Base-by-base conservation (phyloP, 371 early-diverging fungal genomes). In the Apophysomyces elegans region DNA sequence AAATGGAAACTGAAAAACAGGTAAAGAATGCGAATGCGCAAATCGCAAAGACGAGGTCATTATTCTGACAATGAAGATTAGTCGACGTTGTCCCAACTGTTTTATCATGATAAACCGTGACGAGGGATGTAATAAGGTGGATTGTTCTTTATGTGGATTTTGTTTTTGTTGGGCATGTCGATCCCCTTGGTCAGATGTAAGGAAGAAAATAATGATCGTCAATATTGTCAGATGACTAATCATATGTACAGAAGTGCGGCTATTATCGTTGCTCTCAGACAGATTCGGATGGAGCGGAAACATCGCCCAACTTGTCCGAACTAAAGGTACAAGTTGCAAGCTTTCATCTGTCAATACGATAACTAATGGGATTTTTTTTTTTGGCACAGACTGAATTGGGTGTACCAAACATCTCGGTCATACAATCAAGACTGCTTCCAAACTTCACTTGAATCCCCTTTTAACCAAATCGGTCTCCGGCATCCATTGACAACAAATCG, bases 61-160 rank as follows among this genome's bases (percentile, higher is more conserved):
- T 18, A 3, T 47, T 26, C 32, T 26, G 2, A 26, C 32, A 47
- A n/a, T 7, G 21, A 18, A 21, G 4, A 21, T 4, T 26, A 85
- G 88, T 46, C 88, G 83, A 41, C 75, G 78, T 39, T 92, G 92
- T 68, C 92, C 92, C 4, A 84, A 84, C 43, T 92, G 92, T 68
- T 88, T 83, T 32, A 87, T 91, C 39, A 76, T 92, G 74, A 92
- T 92, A 44, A 87, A 90, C 46, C 71, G 92, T n/a, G 92, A 92
- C 56, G 92, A 92, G 67, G 92, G 92, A 4, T 92, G 92, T 63
- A 91, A 91, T 68, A 90, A 91, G 70, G 89, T 92, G 0, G 91
- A 92, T 59, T 92, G 92, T 54, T 81, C 88, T 56, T 83, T 84
- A 37, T 92, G 92, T 71, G 92, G 91, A 1, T 78, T 83, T 72